These are phyloP conservation scores for Terana coerulea DNA, from an alignment of 768 basidiomycete species.

Conservation along the genomic window DNA sequence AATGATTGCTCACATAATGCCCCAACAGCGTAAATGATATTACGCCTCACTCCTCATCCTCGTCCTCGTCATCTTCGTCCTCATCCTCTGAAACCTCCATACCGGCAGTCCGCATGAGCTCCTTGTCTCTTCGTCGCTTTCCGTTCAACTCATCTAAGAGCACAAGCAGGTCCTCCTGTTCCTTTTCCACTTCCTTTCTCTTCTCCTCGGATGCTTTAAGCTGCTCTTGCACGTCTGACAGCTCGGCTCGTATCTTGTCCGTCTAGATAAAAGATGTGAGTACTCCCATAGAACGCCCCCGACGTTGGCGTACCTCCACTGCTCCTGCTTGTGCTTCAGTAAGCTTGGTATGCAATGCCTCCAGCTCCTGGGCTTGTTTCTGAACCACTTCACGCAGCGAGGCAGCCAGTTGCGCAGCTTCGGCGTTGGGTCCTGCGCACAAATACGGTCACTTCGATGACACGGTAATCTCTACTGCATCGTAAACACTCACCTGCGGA, in stretches of 20 bases:
- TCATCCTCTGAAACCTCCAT: constrained; percentile 94
- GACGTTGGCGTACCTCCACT: constrained; percentile 35
- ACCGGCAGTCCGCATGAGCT: constrained; percentile 63
- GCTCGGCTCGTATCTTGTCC: constrained; percentile 41
- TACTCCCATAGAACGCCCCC: background rate
- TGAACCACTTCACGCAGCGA: constrained; percentile 83
- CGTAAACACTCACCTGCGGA: constrained; percentile 46
- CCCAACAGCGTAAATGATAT: no score
- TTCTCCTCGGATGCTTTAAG: constrained; percentile 56
- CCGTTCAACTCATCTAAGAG: constrained; percentile 86
- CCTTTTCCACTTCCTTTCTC: constrained; percentile 84
- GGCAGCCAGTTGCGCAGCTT: constrained; percentile 75
- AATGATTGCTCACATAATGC: no score
- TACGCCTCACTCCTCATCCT: constrained; percentile 17
- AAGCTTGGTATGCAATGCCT: constrained; percentile 58
- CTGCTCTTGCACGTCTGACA: constrained; percentile 43
- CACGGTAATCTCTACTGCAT: background rate
- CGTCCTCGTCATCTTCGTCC: constrained; percentile 58
- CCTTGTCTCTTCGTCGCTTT: constrained; percentile 86
- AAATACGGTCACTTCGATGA: background rate
- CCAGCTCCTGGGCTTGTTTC: constrained; percentile 79
- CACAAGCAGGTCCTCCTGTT: constrained; percentile 94
- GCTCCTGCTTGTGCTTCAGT: constrained; percentile 34
- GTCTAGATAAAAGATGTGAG: constrained; percentile 5
- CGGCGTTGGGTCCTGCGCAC: constrained; percentile 58